phyloP scores from a whole-genome alignment of 2,329 filamentous ascomycete species.

The Xylogone sp. region DNA sequence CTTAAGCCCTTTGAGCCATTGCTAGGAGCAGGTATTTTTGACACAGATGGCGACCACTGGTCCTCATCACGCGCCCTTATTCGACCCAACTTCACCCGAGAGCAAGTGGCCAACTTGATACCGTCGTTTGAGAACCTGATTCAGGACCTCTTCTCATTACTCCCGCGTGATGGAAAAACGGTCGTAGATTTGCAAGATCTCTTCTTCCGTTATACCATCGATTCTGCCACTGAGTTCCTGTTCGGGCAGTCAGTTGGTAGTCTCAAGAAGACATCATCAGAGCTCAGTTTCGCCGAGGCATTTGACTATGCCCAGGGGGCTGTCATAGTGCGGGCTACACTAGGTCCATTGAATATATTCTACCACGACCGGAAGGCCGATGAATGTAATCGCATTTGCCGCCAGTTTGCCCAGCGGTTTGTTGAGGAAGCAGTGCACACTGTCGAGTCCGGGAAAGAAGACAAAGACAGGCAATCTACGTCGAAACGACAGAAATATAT shows the following conservation, averaged over 20 bases:
- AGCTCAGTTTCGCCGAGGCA: conserved; percentile 37
- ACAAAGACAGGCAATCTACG: conserved; percentile 28
- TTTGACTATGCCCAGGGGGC: conserved; percentile 41
- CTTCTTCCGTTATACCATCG: conserved; percentile 45
- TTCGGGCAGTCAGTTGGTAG: conserved; percentile 48
- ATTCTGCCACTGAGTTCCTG: conserved; percentile 37
- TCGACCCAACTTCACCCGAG: conserved; percentile 46
- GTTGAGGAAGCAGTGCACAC: conserved; percentile 30
- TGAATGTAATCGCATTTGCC: conserved; percentile 21
- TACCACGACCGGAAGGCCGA: background rate
- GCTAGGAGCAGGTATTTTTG: conserved; percentile 10
- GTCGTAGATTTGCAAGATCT: conserved; percentile 59
- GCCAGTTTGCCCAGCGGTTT: conserved; percentile 41
- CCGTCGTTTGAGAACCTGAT: conserved; percentile 62
- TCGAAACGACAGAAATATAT: conserved; percentile 41
- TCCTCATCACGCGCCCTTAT: conserved; percentile 34
- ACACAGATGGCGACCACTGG: conserved; percentile 8
- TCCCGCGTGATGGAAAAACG: conserved; percentile 6
- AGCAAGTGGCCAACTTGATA: conserved; percentile 59
- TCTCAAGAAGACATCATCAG: conserved; percentile 1
- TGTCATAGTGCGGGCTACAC: conserved; percentile 31
- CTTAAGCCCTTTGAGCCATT: conserved; percentile 4
- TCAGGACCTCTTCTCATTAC: conserved; percentile 2
- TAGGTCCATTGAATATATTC: conserved; percentile 13
- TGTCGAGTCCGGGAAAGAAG: conserved; percentile 13